Evolutionary conservation across 805 yeast species (phyloP).

Genomic region (Yarrowia sp.): DNA sequence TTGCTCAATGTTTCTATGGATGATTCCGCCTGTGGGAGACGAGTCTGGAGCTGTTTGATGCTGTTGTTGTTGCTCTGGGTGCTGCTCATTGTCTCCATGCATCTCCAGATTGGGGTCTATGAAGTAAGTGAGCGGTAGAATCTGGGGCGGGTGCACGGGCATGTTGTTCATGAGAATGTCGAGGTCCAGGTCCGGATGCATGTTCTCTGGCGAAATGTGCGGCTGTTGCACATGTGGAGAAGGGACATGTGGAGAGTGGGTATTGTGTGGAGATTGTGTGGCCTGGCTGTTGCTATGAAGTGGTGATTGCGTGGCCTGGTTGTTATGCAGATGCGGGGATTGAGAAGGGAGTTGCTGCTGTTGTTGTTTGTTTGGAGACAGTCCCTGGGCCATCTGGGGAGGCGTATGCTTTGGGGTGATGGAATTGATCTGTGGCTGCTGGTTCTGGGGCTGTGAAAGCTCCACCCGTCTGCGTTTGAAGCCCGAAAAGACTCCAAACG

Average conservation of each 20-base stretch:
- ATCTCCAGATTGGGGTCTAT: slow-evolving; percentile 12
- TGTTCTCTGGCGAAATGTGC: neutral
- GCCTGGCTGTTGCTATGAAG: too few relatives aligned
- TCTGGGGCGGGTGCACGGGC: slow-evolving; percentile 16
- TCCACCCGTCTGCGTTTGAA: neutral
- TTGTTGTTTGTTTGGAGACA: neutral
- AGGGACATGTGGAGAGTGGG: neutral
- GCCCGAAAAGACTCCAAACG: slow-evolving; percentile 78
- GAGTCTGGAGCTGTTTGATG: neutral
- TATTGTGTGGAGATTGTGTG: neutral
- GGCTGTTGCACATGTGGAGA: neutral
- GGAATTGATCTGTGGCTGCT: neutral
- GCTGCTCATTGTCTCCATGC: neutral
- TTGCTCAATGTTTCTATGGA: slow-evolving; percentile 19
- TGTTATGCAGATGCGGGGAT: neutral
- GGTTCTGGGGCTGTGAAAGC: neutral
- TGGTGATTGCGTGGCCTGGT: neutral
- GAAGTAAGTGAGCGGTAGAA: neutral
- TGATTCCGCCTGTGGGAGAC: neutral
- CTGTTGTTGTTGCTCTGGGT: too few relatives aligned
- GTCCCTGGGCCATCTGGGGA: neutral
- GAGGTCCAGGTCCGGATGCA: neutral
- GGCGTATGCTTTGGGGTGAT: slow-evolving; percentile 14
- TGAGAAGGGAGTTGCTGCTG: neutral
- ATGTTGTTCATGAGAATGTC: slow-evolving; percentile 11